These are phyloP conservation scores for Adansonia grandidieri DNA, from an alignment of 441 rosid genomes.

Conservation along the genomic window DNA sequence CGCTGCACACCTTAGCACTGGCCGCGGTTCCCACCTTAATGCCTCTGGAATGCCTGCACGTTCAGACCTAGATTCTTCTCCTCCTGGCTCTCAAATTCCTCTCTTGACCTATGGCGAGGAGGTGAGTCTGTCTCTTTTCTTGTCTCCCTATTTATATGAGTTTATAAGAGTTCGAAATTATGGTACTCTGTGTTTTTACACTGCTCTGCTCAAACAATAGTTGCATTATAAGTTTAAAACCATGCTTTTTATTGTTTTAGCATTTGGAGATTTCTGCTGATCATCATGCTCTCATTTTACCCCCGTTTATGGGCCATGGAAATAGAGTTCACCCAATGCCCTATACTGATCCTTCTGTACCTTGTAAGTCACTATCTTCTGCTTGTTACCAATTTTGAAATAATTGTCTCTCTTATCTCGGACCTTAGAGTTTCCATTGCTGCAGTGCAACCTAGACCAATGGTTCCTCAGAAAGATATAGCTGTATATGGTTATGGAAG, in stretches of 20 bases:
- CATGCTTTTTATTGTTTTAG: constrained; percentile 34
- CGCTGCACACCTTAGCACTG: constrained; percentile 50
- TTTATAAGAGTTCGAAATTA: neutral
- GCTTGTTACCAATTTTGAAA: neutral
- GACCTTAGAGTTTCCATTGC: constrained; percentile 27
- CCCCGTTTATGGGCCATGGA: constrained; percentile 57
- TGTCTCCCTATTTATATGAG: neutral
- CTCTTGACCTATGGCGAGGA: constrained; percentile 71
- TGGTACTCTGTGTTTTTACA: neutral
- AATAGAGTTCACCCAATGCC: constrained; percentile 59
- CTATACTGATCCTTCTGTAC: constrained; percentile 52
- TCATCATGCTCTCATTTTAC: constrained; percentile 65
- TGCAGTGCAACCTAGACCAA: constrained; percentile 70
- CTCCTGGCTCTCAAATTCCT: constrained; percentile 62
- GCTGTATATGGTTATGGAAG: constrained; percentile 81
- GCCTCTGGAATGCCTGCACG: constrained; percentile 32
- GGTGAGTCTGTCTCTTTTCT: constrained; percentile 36
- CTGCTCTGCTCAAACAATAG: neutral
- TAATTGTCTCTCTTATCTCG: neutral
- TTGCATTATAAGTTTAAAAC: neutral
- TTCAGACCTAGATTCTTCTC: constrained; percentile 50
- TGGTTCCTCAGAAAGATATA: constrained; percentile 71
- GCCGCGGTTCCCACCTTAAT: constrained; percentile 34
- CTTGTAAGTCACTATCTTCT: constrained; percentile 44
- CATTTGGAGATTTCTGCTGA: constrained; percentile 65